Base-by-base conservation (phyloP, 2,329 filamentous ascomycete genomes). In the Boeremia exigua region DNA sequence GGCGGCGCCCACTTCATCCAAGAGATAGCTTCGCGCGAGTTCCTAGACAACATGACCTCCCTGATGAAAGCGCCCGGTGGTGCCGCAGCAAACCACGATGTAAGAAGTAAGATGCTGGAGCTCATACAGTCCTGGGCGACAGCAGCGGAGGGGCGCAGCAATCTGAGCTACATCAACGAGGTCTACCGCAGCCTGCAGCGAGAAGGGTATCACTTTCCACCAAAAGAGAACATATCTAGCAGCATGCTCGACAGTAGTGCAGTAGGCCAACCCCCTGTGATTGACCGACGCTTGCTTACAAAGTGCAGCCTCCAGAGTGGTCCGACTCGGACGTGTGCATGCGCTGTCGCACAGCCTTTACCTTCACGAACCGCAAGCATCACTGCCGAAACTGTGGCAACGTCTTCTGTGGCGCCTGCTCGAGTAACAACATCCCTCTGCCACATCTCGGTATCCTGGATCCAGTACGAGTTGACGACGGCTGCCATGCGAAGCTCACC, bases 161-260 rank as follows among this genome's bases (percentile, higher is more conserved):
- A 95, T 56, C 80, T 97, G 15, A 84, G 83, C 52, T 98, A 99
- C 75, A 90, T 99, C 58, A 87, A 88, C 39, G 92, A 97, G 69
- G 91, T 93, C 12, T 99, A 98, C 78, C 86, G 82, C 63, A 87
- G 82, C 28, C 78, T 99, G 59, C 91, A 96, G 75, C 83, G 83
- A 55, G 95, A 98, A 73, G 92, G 93, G 19, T 96, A 90, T 74
- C 85, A 86, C 52, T 99, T 99, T 62, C 95, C 95, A 1, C 95
- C 95, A 4, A 91, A 88, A 68, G 86, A 88, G 36, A 87, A 90
- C 25, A 89, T 99, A 39, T 85, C 94, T n/a, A 96, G 92, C 77
- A 97, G 90, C 77, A 99, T 99, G 93, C 86, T 98, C 63, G 94
- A 99, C 74, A 97, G 92, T 73, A 96, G 89, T 70, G 95, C 95